Evolutionary conservation across 495 filamentous ascomycete genomes (phyloP).

Genomic region (Glutinoglossum americanum): DNA sequence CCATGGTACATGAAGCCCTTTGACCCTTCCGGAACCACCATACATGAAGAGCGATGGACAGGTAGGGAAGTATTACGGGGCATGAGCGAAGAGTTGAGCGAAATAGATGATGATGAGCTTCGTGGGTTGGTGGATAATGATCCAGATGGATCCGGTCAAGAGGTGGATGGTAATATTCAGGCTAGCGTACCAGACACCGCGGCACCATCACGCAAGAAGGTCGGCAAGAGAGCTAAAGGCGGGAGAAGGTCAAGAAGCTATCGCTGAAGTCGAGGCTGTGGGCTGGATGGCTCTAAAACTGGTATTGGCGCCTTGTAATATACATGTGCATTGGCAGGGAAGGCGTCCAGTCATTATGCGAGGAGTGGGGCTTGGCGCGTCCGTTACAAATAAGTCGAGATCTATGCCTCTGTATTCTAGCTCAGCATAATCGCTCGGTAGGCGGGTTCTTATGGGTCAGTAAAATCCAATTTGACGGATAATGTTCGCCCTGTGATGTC

Average conservation of each 20-base stretch:
- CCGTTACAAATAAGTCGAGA: not conserved
- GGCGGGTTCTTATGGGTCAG: too few relatives aligned
- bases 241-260: not conserved
- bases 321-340: not conserved
- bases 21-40: slow-evolving; percentile 52
- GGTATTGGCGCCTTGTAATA: not conserved
- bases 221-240: not conserved
- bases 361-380: not conserved
- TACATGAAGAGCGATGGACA: slow-evolving; percentile 57
- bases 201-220: not conserved
- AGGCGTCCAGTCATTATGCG: not conserved
- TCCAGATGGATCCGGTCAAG: slow-evolving; percentile 5
- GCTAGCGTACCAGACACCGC: not conserved
- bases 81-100: slow-evolving; percentile 70
- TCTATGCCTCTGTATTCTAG: not conserved
- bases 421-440: not conserved
- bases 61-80: slow-evolving; percentile 52
- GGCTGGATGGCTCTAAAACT: not conserved
- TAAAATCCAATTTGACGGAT: too few relatives aligned
- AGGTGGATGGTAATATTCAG: not conserved
- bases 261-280: not conserved
- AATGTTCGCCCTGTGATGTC: too few relatives aligned
- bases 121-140: slow-evolving; percentile 35
- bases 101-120: slow-evolving; percentile 73
- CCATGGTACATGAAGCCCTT: slow-evolving; percentile 79